Evolutionary conservation across 1,139 yeast species (phyloP).

Genomic region (Geotrichum macrosporum): DNA sequence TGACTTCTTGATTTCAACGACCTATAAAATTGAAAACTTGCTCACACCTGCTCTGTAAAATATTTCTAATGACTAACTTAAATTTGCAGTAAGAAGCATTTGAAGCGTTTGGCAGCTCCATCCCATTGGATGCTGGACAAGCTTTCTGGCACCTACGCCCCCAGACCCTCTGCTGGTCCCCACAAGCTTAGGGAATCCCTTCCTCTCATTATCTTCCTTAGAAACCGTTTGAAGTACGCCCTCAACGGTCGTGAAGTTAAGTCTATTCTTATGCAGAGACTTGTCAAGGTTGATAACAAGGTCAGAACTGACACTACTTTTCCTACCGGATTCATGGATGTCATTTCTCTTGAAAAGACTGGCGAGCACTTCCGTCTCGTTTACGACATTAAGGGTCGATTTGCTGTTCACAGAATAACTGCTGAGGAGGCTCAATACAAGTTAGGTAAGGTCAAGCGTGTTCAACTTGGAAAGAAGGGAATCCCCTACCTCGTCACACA

Average conservation of each 20-base stretch:
- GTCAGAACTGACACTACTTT: slow-evolving; percentile 97
- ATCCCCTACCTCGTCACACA: slow-evolving; percentile 97
- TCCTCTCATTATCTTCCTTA: slow-evolving; percentile 94
- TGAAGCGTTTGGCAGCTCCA: slow-evolving; percentile 99
- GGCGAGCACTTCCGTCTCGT: slow-evolving; percentile 98
- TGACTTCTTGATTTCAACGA: no score
- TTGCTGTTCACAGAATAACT: slow-evolving; percentile 98
- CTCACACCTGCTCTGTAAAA: neutral
- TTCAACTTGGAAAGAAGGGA: slow-evolving; percentile 97
- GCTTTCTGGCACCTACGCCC: slow-evolving; percentile 98
- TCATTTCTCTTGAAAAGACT: slow-evolving; percentile 93
- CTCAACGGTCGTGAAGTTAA: slow-evolving; percentile 99
- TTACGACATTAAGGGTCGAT: slow-evolving; percentile 98
- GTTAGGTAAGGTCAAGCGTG: slow-evolving; percentile 96
- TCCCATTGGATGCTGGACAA: slow-evolving; percentile 99
- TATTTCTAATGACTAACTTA: neutral
- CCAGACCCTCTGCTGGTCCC: slow-evolving; percentile 99
- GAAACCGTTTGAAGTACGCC: slow-evolving; percentile 99
- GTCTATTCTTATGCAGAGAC: slow-evolving; percentile 99
- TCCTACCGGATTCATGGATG: slow-evolving; percentile 99
- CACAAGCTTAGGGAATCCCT: slow-evolving; percentile 99
- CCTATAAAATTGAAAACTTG: no score
- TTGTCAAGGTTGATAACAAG: slow-evolving; percentile 98
- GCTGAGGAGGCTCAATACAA: slow-evolving; percentile 98
- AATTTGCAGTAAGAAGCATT: slow-evolving; percentile 73